Evolutionary conservation across 2,329 filamentous ascomycete species (phyloP), one percentile per base, ranked within the genome.

Genomic region (Trichothecium roseum): DNA sequence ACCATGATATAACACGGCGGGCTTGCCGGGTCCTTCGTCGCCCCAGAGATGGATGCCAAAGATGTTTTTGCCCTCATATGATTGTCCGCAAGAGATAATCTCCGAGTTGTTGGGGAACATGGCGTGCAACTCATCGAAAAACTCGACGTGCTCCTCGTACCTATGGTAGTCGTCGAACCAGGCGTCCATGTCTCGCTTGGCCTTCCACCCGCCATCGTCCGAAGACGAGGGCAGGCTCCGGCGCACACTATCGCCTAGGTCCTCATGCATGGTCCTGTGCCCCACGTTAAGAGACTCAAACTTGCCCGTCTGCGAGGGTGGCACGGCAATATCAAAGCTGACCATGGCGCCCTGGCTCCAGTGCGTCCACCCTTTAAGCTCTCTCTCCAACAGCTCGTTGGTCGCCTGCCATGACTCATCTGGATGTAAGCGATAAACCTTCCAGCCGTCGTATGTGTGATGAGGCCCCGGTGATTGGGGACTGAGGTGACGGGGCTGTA

Each of bases 1-100:
- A 15, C 64, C 62, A 39, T 73, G 69, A 41, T 63, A 63, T 15
- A 71, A 53, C 18, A 69, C 51, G 14, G 63, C 68, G 17, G 64
- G 64, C 47, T 68, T 68, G 16, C 62, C 63, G n/a, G 54, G 57
- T 1, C 59, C 57, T 9, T 47, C 50, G 2, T 49, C 49, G 7
- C 68, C 68, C 51, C 57, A 72, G 18, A 72, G 52, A 41, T 71
- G 68, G 32, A 72, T 43, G 1, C 76, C 81, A 13, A 72, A 69
- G 33, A 86, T 82, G 37, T 56, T 48, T 18, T 65, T 53, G 8
- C 64, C 64, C 44, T 68, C 50, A 28, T 57, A 58, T 1, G 66
- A 68, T 13, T 50, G 56, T 1, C 68, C 68, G 4, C 61, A 53
- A 2, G 56, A 59, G 5, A 70, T 52, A 5, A 68, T 49, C 46